Evolutionary conservation across 2,329 filamentous ascomycete species (phyloP), one percentile per base, ranked within the genome.

Genomic region (Zymoseptoria brevis): DNA sequence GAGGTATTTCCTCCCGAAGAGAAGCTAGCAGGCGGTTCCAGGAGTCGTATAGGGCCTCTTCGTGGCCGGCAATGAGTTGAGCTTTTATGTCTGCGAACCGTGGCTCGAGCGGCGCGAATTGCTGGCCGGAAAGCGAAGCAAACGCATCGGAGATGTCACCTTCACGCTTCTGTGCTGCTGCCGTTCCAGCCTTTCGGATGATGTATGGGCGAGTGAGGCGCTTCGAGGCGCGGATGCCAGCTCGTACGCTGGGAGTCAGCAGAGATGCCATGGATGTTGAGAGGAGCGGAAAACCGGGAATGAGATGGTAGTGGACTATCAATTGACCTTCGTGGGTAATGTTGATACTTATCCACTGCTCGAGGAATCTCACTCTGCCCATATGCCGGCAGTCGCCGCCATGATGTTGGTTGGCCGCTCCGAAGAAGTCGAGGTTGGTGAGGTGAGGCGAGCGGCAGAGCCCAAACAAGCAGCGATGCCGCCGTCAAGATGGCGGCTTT

Each of bases 101-200:
- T 4, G 75, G 71, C 3, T 75, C 69, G 8, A 81, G 72, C 2
- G 77, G 76, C 54, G 67, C 66, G 62, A 79, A 79, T 1, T 75
- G 61, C 50, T 78, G 72, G 16, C 78, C 78, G 1, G 77, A 79
- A 1, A 80, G 73, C 3, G 76, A 79, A 5, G 73, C 77, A 60
- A 80, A 80, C 0, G 78, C 77, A 66, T 79, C 77, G 1, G 77
- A 79, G 22, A 80, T 80, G 53, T 80, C 77, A 50, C 78, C 78
- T 26, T 75, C 76, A 51, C 76, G 73, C 62, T 77, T 80, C 54
- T 75, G 75, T 3, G 62, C 54, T 30, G 63, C 51, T 11, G 69
- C 62, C 41, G 66, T 65, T 19, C 69, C 68, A 8, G 62, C 60
- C 29, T 51, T 61, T n/a, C 66, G 61, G 8, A 57, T 50, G 21